These are phyloP conservation scores for Suhomyces canberraensis DNA, from an alignment of 805 yeast genomes.

Conservation along the genomic window DNA sequence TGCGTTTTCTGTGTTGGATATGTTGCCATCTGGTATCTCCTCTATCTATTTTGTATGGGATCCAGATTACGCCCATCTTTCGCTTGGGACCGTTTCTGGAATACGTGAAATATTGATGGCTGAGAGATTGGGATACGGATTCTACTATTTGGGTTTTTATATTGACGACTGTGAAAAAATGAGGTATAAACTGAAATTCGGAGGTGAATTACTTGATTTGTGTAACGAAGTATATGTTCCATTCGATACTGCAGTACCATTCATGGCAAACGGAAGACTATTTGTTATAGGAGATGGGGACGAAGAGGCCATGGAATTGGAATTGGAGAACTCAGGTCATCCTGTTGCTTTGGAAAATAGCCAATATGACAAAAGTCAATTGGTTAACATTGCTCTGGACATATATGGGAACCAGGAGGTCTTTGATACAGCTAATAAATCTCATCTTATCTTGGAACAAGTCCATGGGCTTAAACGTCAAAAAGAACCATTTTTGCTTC, in stretches of 20 bases:
- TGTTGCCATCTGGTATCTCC: constrained; percentile 72
- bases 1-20: constrained; percentile 75
- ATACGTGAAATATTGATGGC: constrained; percentile 63
- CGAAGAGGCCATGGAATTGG: constrained; percentile 7
- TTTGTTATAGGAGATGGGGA: constrained; percentile 22
- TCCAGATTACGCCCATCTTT: constrained; percentile 66
- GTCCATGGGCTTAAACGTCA: constrained; percentile 10
- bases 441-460: constrained; percentile 11
- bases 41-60: constrained; percentile 89
- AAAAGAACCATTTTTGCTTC: constrained; percentile 17
- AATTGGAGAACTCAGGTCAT: constrained; percentile 13
- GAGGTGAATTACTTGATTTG: constrained; percentile 68
- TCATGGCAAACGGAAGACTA: constrained; percentile 28
- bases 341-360: constrained; percentile 11
- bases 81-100: constrained; percentile 77
- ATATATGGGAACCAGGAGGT: constrained; percentile 14
- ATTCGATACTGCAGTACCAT: constrained; percentile 25
- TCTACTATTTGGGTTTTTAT: constrained; percentile 79
- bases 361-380: constrained; percentile 3
- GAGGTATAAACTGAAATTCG: constrained; percentile 76
- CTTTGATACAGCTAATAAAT: constrained; percentile 17
- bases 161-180: constrained; percentile 78
- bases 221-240: constrained; percentile 44
- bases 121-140: constrained; percentile 41
- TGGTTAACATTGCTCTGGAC: constrained; percentile 18